Evolutionary conservation across 1,284 basidiomycete genomes (phyloP).

Genomic region (Rhizoctonia solani): DNA sequence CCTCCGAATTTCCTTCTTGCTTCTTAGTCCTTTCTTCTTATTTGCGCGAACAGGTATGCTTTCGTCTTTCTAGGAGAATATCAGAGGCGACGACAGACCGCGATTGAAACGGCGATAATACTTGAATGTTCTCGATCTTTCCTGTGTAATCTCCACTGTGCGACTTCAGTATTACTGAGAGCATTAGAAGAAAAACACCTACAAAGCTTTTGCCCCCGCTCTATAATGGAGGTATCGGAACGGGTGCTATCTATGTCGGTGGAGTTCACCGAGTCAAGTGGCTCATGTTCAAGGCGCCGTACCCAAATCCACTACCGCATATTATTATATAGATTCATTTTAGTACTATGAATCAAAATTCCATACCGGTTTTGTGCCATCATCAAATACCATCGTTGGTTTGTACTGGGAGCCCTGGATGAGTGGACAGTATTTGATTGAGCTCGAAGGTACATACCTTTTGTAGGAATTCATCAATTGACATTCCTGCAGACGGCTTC

Average conservation of each 20-base stretch:
- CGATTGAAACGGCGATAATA: constrained; percentile 40
- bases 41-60: constrained; percentile 66
- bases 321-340: not conserved
- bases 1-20: constrained; percentile 74
- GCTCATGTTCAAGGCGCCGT: constrained; percentile 42
- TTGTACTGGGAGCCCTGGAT: constrained; percentile 53
- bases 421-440: not conserved
- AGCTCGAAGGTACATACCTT: not conserved
- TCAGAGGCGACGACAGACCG: not conserved
- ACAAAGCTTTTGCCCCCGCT: constrained; percentile 57
- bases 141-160: constrained; percentile 63
- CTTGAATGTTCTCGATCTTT: constrained; percentile 63
- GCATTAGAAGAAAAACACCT: constrained; percentile 40
- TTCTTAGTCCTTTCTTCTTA: constrained; percentile 69
- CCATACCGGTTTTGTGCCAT: constrained; percentile 69
- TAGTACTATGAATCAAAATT: not conserved
- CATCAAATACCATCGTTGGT: constrained; percentile 74
- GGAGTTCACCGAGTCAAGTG: not conserved
- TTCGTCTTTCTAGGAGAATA: constrained; percentile 56
- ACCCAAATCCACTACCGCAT: constrained; percentile 70
- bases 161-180: not conserved
- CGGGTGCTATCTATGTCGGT: constrained; percentile 43
- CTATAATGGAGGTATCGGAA: constrained; percentile 47
- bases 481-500: constrained; percentile 5
- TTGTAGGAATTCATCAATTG: constrained; percentile 12